A percentile compares a stretch with the other conserved stretches of the same genome.
phyloP scores from a whole-genome alignment of 202 grass and related monocot species.

The Elaeis oleifera region DNA sequence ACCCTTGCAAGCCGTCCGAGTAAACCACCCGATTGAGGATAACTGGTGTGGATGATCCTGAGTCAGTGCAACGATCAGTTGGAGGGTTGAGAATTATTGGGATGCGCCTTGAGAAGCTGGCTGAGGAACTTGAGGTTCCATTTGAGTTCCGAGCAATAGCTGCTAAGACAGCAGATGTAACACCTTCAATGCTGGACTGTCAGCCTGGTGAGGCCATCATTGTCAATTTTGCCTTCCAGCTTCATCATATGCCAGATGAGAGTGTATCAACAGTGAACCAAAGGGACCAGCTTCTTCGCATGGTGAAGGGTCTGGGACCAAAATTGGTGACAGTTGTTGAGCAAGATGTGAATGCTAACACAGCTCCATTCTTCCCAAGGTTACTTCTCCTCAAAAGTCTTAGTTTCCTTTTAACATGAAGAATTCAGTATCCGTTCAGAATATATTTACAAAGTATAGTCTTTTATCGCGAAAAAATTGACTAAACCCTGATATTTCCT shows the following conservation, averaged over 20 bases:
- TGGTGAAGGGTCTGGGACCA: slow-evolving; percentile 85
- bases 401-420: too few relatives aligned
- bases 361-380: slow-evolving; percentile 85
- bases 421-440: too few relatives aligned
- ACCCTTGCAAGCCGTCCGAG: slow-evolving; percentile 46
- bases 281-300: slow-evolving; percentile 79
- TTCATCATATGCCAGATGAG: slow-evolving; percentile 97
- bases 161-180: slow-evolving; percentile 67
- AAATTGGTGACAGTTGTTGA: slow-evolving; percentile 89
- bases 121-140: slow-evolving; percentile 59
- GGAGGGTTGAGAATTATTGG: slow-evolving; percentile 90
- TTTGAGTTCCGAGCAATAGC: slow-evolving; percentile 77
- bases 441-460: too few relatives aligned
- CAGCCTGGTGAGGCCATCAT: slow-evolving; percentile 59
- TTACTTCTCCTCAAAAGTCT: slow-evolving; percentile 5
- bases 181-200: slow-evolving; percentile 77
- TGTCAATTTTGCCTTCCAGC: slow-evolving; percentile 92
- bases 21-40: slow-evolving; percentile 66
- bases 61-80: slow-evolving; percentile 77
- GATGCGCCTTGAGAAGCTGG: slow-evolving; percentile 66
- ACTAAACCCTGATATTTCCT: too few relatives aligned
- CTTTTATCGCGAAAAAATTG: too few relatives aligned
- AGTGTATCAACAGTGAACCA: slow-evolving; percentile 93
- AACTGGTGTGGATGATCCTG: slow-evolving; percentile 91
- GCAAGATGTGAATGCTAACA: slow-evolving; percentile 92